Evolutionary conservation across 345 rosid species (phyloP).

Genomic region (Melastoma malabathricum): DNA sequence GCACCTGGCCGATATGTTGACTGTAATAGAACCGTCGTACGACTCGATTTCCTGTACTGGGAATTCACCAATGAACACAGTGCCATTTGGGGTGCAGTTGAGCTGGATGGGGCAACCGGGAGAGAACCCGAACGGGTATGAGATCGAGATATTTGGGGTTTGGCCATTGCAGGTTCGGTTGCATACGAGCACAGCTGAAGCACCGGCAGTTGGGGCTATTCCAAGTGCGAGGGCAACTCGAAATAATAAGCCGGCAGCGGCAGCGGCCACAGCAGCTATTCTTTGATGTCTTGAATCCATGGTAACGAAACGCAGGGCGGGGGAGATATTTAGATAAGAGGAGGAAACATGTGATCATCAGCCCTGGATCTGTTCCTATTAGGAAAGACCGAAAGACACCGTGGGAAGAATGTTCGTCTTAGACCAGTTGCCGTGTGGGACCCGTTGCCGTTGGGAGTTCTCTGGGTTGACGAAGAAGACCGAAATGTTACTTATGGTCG

Average conservation of each 20-base stretch:
- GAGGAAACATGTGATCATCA: too few species aligned
- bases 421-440: too few species aligned
- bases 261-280: not conserved
- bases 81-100: slow-evolving; percentile 22
- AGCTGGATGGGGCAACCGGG: slow-evolving; percentile 33
- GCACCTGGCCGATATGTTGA: slow-evolving; percentile 31
- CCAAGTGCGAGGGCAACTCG: not conserved
- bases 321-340: too few species aligned
- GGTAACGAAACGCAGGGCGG: too few species aligned
- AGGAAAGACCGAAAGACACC: too few species aligned
- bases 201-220: not conserved
- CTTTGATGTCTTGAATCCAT: too few species aligned
- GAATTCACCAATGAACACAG: slow-evolving; percentile 16
- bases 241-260: not conserved
- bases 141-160: not conserved
- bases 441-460: too few species aligned
- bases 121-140: slow-evolving; percentile 58
- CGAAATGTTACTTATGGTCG: too few species aligned
- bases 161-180: slow-evolving; percentile 21
- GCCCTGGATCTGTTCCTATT: too few species aligned
- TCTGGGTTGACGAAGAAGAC: too few species aligned
- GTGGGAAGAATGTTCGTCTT: too few species aligned
- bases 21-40: slow-evolving; percentile 15
- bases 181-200: slow-evolving; percentile 14
- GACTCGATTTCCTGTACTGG: slow-evolving; percentile 6